Percentiles rank a stretch among this genome's conserved stretches.
Conservation (phyloP, 2,329 filamentous ascomycete species). For the Fusarium siculi region DNA sequence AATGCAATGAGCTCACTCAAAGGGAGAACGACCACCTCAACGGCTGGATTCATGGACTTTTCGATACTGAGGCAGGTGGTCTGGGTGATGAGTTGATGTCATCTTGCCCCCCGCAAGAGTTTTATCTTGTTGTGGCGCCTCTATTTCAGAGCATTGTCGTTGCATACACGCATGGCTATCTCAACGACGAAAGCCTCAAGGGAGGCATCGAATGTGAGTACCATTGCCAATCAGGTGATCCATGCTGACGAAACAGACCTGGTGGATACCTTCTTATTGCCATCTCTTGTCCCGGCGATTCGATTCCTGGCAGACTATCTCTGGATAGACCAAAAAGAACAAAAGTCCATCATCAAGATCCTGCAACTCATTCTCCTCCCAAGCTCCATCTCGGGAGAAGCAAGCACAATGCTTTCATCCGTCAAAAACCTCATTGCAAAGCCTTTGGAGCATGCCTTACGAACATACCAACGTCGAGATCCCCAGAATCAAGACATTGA, state of each 20-base stretch:
- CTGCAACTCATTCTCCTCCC: constrained; percentile 78
- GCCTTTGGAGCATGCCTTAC: constrained; percentile 73
- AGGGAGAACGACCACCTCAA: constrained; percentile 73
- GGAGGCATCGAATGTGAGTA: constrained; percentile 78
- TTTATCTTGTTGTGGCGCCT: constrained; percentile 81
- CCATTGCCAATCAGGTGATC: fast-evolving
- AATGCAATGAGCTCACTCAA: constrained; percentile 69
- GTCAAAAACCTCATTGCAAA: constrained; percentile 78
- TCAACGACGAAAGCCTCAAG: constrained; percentile 77
- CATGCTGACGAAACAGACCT: constrained; percentile 64
- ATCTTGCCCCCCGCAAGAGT: constrained; percentile 83
- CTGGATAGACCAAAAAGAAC: constrained; percentile 72
- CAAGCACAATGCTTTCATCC: constrained; percentile 74
- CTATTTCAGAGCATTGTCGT: constrained; percentile 80
- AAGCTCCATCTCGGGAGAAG: constrained; percentile 76
- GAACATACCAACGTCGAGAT: constrained; percentile 72
- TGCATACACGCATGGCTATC: constrained; percentile 71
- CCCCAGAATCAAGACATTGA: constrained; percentile 76
- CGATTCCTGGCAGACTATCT: constrained; percentile 77
- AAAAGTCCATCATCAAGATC: constrained; percentile 76
- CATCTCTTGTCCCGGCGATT: constrained; percentile 78
- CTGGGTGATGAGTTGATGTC: constrained; percentile 85
- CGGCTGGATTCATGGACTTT: constrained; percentile 82
- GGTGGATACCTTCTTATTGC: constrained; percentile 82
- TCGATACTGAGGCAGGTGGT: constrained; percentile 77